These are phyloP conservation scores for Viridothelium virens DNA, from an alignment of 495 filamentous ascomycete species.

Conservation along the genomic window DNA sequence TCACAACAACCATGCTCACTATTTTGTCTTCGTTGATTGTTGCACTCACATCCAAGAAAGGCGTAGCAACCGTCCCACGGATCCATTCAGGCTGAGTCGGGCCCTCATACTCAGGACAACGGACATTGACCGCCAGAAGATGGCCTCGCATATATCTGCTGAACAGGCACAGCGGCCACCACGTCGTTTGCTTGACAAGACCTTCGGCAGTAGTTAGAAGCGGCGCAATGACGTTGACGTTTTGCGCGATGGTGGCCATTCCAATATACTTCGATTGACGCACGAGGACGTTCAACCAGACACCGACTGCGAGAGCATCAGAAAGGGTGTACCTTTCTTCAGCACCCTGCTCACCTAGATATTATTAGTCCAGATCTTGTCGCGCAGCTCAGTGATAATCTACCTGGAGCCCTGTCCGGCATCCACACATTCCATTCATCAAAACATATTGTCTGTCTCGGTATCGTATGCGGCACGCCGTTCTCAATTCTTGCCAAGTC, in stretches of 20 bases:
- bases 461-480: constrained; percentile 47
- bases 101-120: constrained; percentile 52
- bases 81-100: constrained; percentile 59
- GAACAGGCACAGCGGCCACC: constrained; percentile 69
- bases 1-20: constrained; percentile 60
- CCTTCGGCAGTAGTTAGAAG: constrained; percentile 61
- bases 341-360: constrained; percentile 48
- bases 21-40: constrained; percentile 53
- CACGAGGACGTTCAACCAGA: constrained; percentile 74
- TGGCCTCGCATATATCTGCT: constrained; percentile 66
- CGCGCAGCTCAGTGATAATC: background rate
- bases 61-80: constrained; percentile 53
- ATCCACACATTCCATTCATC: constrained; percentile 89
- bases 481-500: constrained; percentile 69
- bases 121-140: constrained; percentile 55
- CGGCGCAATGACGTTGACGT: constrained; percentile 69
- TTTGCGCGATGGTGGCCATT: constrained; percentile 78
- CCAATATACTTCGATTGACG: constrained; percentile 62
- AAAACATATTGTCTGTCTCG: constrained; percentile 64
- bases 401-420: constrained; percentile 56
- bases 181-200: constrained; percentile 64
- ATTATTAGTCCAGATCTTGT: background rate
- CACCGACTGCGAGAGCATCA: constrained; percentile 64
- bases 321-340: constrained; percentile 68
- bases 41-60: constrained; percentile 66